These are phyloP conservation scores for Diaporthe amygdali DNA, from an alignment of 2,329 filamentous ascomycete genomes.

Conservation along the genomic window DNA sequence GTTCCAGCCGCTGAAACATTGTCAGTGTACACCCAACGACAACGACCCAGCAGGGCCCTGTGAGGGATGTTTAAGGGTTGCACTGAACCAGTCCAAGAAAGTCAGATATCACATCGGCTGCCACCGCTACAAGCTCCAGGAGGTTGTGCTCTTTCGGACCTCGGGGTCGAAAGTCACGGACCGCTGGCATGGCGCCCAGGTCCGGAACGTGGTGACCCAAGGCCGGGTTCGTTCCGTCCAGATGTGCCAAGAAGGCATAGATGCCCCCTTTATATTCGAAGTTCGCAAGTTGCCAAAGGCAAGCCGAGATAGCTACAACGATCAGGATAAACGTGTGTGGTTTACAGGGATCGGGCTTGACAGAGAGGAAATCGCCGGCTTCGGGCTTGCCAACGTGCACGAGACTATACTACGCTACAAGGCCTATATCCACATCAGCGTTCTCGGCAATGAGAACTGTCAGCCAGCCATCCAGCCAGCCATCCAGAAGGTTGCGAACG, in stretches of 20 bases:
- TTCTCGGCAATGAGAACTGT: slow-evolving; percentile 26
- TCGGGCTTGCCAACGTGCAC: slow-evolving; percentile 46
- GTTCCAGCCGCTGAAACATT: no score
- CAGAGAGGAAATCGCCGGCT: slow-evolving; percentile 29
- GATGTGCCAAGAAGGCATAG: slow-evolving; percentile 44
- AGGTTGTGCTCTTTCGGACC: slow-evolving; percentile 49
- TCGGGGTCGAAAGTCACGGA: slow-evolving; percentile 49
- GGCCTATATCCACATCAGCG: slow-evolving; percentile 37
- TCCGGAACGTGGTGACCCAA: slow-evolving; percentile 43
- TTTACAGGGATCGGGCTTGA: not conserved
- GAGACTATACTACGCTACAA: slow-evolving; percentile 39
- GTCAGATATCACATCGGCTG: slow-evolving; percentile 53
- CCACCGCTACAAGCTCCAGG: slow-evolving; percentile 47
- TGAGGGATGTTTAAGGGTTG: slow-evolving; percentile 43
- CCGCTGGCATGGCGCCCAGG: slow-evolving; percentile 46
- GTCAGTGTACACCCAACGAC: slow-evolving; percentile 44
- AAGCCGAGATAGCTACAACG: not conserved
- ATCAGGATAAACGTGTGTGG: not conserved
- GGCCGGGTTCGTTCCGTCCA: slow-evolving; percentile 38
- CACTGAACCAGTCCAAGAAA: slow-evolving; percentile 46
- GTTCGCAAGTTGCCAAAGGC: slow-evolving; percentile 46
- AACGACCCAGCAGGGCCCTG: slow-evolving; percentile 41
- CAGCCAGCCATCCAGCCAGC: not conserved
- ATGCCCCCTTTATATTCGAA: slow-evolving; percentile 40
- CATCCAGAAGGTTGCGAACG: not conserved